Evolutionary conservation across 2,329 filamentous ascomycete genomes (phyloP).

Genomic region (Penicillium corylophilum): DNA sequence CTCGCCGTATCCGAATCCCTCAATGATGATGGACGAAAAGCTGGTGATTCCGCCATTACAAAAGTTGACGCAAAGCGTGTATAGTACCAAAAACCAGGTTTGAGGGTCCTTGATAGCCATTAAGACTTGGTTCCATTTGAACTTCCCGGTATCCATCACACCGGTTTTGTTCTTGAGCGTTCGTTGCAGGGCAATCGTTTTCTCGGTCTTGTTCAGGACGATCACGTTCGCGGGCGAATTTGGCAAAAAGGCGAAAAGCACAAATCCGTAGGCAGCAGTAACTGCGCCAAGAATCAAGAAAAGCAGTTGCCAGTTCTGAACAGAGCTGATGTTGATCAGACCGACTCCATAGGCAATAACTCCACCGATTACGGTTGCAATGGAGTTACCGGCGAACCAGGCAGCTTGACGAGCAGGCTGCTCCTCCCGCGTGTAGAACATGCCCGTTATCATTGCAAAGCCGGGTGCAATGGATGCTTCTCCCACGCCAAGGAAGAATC

Average conservation of each 20-base stretch:
- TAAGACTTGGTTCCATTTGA: constrained; percentile 45
- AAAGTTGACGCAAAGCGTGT: constrained; percentile 34
- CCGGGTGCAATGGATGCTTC: constrained; percentile 12
- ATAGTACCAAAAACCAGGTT: constrained; percentile 34
- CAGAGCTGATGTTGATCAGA: constrained; percentile 20
- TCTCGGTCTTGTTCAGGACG: constrained; percentile 44
- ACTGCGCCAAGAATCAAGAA: constrained; percentile 33
- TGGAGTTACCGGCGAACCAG: constrained; percentile 18
- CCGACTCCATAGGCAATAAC: constrained; percentile 13
- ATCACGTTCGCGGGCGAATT: constrained; percentile 18
- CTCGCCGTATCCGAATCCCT: constrained; percentile 41
- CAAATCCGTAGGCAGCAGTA: constrained; percentile 25
- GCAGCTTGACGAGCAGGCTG: constrained; percentile 20
- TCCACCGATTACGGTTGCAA: constrained; percentile 18
- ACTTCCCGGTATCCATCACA: constrained; percentile 51
- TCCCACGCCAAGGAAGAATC: constrained; percentile 25
- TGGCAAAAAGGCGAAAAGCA: constrained; percentile 19
- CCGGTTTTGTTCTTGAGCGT: constrained; percentile 54
- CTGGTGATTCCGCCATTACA: constrained; percentile 37
- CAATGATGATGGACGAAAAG: constrained; percentile 38
- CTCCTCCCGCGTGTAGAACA: constrained; percentile 23
- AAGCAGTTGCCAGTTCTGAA: constrained; percentile 31
- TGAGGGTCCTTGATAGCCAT: constrained; percentile 31
- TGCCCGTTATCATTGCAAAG: constrained; percentile 27
- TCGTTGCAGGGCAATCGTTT: constrained; percentile 52